These are phyloP conservation scores for Agaricales sp. DNA, from an alignment of 1,284 basidiomycete genomes.

Conservation along the genomic window DNA sequence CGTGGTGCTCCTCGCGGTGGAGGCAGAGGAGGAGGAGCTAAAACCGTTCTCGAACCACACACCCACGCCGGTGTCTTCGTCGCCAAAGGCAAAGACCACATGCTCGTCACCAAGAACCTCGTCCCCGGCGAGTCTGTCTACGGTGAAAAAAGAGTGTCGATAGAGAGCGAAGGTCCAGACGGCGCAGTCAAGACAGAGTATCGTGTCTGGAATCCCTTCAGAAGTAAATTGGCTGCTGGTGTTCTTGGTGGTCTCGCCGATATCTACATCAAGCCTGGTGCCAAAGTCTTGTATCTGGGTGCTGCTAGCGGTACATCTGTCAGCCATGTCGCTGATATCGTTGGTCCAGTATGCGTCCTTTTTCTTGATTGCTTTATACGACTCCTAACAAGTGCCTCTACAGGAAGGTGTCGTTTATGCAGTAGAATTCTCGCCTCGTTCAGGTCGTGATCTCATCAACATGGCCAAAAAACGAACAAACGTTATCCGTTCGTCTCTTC, in stretches of 20 bases:
- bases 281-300: slow-evolving; percentile 96
- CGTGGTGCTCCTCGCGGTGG: slow-evolving; percentile 41
- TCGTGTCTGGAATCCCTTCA: slow-evolving; percentile 99
- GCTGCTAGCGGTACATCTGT: slow-evolving; percentile 96
- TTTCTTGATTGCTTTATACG: slow-evolving; percentile 8
- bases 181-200: slow-evolving; percentile 81
- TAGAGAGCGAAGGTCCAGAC: slow-evolving; percentile 64
- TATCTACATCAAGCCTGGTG: slow-evolving; percentile 90
- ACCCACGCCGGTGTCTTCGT: slow-evolving; percentile 91
- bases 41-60: slow-evolving; percentile 91
- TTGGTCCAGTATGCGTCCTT: slow-evolving; percentile 70
- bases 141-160: slow-evolving; percentile 92
- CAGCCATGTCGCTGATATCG: slow-evolving; percentile 96
- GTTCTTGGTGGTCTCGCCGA: slow-evolving; percentile 93
- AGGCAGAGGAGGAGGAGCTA: slow-evolving; percentile 74
- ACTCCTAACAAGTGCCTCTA: slow-evolving; percentile 9
- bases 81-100: slow-evolving; percentile 92
- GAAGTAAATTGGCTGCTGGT: slow-evolving; percentile 94
- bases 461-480: slow-evolving; percentile 99
- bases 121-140: slow-evolving; percentile 97
- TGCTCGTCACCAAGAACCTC: slow-evolving; percentile 96
- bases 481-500: slow-evolving; percentile 76
- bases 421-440: slow-evolving; percentile 95
- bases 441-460: slow-evolving; percentile 95
- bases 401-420: slow-evolving; percentile 96